Conservation (phyloP, 768 basidiomycete species). For the Mycena kentingensis region DNA sequence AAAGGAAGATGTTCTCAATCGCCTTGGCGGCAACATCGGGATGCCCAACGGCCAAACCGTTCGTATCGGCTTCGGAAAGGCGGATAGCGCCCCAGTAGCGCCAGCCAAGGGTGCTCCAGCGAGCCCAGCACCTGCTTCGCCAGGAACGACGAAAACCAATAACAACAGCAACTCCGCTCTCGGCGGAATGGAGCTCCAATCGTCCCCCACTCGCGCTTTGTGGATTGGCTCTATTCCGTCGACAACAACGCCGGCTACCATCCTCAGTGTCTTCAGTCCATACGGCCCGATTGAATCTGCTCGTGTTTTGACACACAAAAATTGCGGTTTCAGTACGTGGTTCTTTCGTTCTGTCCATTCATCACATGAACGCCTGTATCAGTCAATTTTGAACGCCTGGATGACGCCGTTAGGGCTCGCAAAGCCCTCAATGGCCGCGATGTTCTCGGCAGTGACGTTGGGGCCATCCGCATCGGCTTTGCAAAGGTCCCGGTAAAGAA, state of each 20-base stretch:
- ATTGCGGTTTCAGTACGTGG: constrained; percentile 84
- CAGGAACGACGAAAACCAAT: constrained; percentile 54
- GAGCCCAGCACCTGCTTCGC: constrained; percentile 66
- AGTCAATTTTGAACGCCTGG: constrained; percentile 97
- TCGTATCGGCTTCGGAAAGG: constrained; percentile 97
- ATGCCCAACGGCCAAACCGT: constrained; percentile 96
- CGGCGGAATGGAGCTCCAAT: constrained; percentile 80
- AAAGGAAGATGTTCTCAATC: constrained; percentile 95
- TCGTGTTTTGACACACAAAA: constrained; percentile 94
- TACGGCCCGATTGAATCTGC: constrained; percentile 98
- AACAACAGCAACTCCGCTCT: constrained; percentile 53
- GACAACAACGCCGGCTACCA: constrained; percentile 91
- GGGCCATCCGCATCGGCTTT: constrained; percentile 95
- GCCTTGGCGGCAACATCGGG: constrained; percentile 90
- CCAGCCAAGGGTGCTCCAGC: constrained; percentile 76
- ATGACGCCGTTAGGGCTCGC: constrained; percentile 93
- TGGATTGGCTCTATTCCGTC: constrained; percentile 99
- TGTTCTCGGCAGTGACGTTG: constrained; percentile 93
- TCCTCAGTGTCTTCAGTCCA: constrained; percentile 94
- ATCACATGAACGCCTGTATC: constrained; percentile 8
- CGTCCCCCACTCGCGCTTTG: constrained; percentile 89
- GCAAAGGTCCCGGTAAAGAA: constrained; percentile 95
- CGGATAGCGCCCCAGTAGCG: constrained; percentile 92
- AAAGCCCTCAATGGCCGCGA: constrained; percentile 96
- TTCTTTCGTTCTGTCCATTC: constrained; percentile 2